These are phyloP conservation scores for Daldinia eschscholtzii DNA, from an alignment of 2,329 filamentous ascomycete genomes.

Conservation along the genomic window DNA sequence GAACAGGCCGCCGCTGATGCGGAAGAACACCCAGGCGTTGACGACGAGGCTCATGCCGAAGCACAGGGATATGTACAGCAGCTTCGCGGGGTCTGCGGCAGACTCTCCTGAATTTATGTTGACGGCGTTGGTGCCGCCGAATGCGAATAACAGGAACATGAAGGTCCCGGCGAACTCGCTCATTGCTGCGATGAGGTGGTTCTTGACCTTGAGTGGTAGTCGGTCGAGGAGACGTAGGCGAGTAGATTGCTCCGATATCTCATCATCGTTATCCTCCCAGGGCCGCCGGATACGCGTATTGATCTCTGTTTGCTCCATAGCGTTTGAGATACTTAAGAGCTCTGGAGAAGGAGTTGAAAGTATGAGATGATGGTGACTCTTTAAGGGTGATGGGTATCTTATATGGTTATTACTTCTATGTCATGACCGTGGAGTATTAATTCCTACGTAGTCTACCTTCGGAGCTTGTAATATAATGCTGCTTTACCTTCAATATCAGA, in stretches of 20 bases:
- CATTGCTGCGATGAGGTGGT: conserved; percentile 49
- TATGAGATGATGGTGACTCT: background rate
- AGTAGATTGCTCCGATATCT: background rate
- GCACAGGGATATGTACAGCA: conserved; percentile 54
- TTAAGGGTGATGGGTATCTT: background rate
- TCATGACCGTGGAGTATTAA: too few species aligned
- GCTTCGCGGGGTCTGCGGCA: conserved; percentile 42
- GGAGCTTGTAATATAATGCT: conserved; percentile 2
- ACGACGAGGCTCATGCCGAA: conserved; percentile 57
- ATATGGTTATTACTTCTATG: background rate
- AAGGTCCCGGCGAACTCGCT: conserved; percentile 53
- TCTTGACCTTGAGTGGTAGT: conserved; percentile 43
- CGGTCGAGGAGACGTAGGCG: conserved; percentile 19
- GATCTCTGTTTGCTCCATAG: conserved; percentile 30
- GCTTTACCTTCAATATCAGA: background rate
- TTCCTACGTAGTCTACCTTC: background rate
- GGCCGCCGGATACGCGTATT: conserved; percentile 26
- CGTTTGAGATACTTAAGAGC: background rate
- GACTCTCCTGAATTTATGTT: conserved; percentile 46
- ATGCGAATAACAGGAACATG: conserved; percentile 53
- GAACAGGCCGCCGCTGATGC: conserved; percentile 54
- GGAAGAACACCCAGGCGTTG: conserved; percentile 61
- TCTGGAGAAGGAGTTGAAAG: background rate
- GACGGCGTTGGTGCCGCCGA: conserved; percentile 52
- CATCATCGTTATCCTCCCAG: conserved; percentile 9